phyloP scores from a whole-genome alignment of 495 filamentous ascomycete genomes.

The Friedmanniomyces simplex region DNA sequence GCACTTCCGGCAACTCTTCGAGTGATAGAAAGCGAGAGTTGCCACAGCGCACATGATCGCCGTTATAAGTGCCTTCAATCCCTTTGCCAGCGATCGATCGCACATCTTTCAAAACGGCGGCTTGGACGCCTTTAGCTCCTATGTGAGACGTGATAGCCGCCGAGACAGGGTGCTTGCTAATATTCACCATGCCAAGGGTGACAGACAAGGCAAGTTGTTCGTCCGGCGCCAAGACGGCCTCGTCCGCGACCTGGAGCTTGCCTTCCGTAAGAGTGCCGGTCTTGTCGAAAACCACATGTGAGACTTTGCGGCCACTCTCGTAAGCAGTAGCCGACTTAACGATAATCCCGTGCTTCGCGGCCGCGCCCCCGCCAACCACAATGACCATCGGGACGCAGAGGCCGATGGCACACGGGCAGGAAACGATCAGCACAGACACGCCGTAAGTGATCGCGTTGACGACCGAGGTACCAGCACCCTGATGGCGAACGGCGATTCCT shows the following conservation, averaged over 20 bases:
- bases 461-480: conserved; percentile 39
- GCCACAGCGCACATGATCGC: conserved; percentile 42
- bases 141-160: conserved; percentile 45
- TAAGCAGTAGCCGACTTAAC: conserved; percentile 57
- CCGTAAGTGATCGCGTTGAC: conserved; percentile 60
- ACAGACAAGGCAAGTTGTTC: conserved; percentile 23
- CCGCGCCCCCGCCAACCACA: conserved; percentile 59
- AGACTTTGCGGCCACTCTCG: conserved; percentile 50
- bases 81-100: conserved; percentile 46
- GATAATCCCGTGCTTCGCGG: conserved; percentile 55
- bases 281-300: conserved; percentile 75
- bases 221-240: conserved; percentile 22
- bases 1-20: conserved; percentile 33
- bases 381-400: conserved; percentile 68
- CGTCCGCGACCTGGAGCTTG: conserved; percentile 41
- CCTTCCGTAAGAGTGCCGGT: conserved; percentile 67
- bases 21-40: conserved; percentile 52
- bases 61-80: conserved; percentile 32
- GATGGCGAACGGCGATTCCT: conserved; percentile 36
- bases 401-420: conserved; percentile 74
- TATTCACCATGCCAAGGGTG: conserved; percentile 40
- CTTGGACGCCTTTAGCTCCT: conserved; percentile 17
- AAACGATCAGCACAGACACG: conserved; percentile 63
- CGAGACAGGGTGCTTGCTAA: conserved; percentile 62
- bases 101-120: conserved; percentile 32